Percentiles rank a stretch among this genome's conserved stretches.
Evolutionary conservation across 2,329 filamentous ascomycete genomes (phyloP).

Genomic region (Stachybotrys chlorohalonatus): DNA sequence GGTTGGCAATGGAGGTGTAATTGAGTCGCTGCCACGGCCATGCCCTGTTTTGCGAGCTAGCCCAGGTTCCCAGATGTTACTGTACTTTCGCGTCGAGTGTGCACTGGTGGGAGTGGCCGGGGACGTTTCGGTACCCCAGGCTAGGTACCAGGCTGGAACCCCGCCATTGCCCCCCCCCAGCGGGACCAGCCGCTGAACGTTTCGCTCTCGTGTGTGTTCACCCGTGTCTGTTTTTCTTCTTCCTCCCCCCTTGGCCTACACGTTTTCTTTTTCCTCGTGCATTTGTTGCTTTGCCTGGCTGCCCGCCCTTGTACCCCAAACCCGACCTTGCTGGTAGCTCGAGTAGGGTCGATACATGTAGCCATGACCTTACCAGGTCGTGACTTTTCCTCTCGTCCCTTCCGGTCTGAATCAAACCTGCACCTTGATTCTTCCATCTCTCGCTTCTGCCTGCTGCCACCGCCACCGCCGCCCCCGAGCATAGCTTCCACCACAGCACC

Average conservation of each 20-base stretch:
- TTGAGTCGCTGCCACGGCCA: no score
- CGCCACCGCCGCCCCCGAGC: not conserved
- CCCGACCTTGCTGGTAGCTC: not conserved
- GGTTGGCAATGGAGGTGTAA: not conserved
- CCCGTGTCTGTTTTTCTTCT: conserved; percentile 1
- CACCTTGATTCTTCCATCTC: not conserved
- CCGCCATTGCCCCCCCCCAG: not conserved
- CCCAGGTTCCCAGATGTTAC: no score
- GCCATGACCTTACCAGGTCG: not conserved
- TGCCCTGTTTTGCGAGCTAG: no score
- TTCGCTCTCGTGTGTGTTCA: not conserved
- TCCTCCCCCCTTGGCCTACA: not conserved
- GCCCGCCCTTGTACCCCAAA: not conserved
- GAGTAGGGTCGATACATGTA: not conserved
- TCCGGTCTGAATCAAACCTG: not conserved
- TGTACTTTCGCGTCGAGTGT: no score
- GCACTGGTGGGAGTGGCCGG: no score
- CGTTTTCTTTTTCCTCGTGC: conserved; percentile 1
- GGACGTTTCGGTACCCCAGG: not conserved
- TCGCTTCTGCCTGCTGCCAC: not conserved
- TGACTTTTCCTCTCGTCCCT: not conserved
- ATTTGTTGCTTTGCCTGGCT: not conserved
- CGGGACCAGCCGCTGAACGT: not conserved
- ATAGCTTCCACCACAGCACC: not conserved
- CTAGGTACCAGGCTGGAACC: not conserved